Percentiles rank a stretch among this genome's conserved stretches.
phyloP scores from a whole-genome alignment of 345 rosid species.

The Crucihimalaya himalaica region DNA sequence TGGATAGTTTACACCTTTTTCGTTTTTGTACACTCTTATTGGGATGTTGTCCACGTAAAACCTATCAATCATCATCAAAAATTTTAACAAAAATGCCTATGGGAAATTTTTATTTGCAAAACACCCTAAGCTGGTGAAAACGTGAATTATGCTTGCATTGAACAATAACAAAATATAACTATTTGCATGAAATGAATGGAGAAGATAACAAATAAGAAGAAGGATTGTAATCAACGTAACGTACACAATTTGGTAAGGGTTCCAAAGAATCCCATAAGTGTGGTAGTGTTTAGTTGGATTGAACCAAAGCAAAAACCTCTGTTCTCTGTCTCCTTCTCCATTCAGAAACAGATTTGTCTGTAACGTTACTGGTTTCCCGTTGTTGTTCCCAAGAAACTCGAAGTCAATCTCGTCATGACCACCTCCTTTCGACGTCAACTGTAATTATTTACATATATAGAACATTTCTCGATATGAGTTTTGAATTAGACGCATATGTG shows the following conservation, averaged over 20 bases:
- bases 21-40: constrained; percentile 74
- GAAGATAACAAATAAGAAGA: neutral
- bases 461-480: neutral
- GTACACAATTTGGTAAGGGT: constrained; percentile 71
- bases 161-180: neutral
- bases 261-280: constrained; percentile 68
- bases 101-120: neutral
- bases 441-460: neutral
- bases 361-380: constrained; percentile 55
- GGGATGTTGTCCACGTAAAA: constrained; percentile 66
- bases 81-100: neutral
- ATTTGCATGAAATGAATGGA: constrained; percentile 4
- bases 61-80: constrained; percentile 37
- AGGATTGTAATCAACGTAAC: constrained; percentile 37
- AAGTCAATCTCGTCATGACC: constrained; percentile 72
- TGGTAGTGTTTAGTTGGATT: constrained; percentile 63
- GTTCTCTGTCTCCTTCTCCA: constrained; percentile 65
- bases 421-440: constrained; percentile 46
- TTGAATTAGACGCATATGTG: neutral
- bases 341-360: constrained; percentile 69
- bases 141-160: neutral
- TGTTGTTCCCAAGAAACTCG: constrained; percentile 69
- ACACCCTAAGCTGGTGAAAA: too few species aligned
- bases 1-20: constrained; percentile 53
- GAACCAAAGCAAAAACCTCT: constrained; percentile 72